Evolutionary conservation across 257 asterid species (phyloP), one percentile per base, ranked within the genome.

Genomic region (Penstemon newberryi): DNA sequence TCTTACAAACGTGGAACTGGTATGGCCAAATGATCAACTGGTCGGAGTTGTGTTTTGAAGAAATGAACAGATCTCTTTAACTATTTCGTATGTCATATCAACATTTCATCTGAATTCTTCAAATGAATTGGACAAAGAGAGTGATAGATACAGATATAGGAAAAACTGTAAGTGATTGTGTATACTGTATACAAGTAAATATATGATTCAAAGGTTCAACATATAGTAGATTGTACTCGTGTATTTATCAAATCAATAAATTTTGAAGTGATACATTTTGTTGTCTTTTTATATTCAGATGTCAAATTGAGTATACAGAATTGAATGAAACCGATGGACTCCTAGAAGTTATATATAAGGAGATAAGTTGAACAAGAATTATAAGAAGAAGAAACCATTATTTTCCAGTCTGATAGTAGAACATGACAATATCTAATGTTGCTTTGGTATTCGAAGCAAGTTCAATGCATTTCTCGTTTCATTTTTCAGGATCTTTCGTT

Each of bases 21-120:
- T 51, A 10, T 56, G 74, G 66, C 40, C 51, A 33, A 60, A 43
- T 63, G 39, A 19, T 54, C 47, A 45, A 61, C 42, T 11, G 67
- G 52, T 19, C 60, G 11, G 54, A 44, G 51, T 43, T 50, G 62
- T 43, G 46, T 44, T 50, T 38, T 44, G 69, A 52, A 64, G 67
- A 50, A 60, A 8, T 15, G 46, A 8, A 15, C 8, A 66, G 53
- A 41, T 42, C 63, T 62, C 25, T 25, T 39, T 65, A 68, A 67
- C 45, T 58, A 11, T 37, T 57, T 37, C 15, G 71, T 56, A 18
- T 63, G 53, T 47, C 54, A 52, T 51, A 44, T 50, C 52, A 56
- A 64, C 60, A 45, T 73, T 65, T 65, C 67, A 44, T 70, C 45
- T 53, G 74, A 67, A 33, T 71, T 65, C 66, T 40, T 50, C 71